Percentiles rank a stretch among this genome's conserved stretches.
Evolutionary conservation across 2,329 filamentous ascomycete species (phyloP).

Genomic region (Colletotrichum liriopes): DNA sequence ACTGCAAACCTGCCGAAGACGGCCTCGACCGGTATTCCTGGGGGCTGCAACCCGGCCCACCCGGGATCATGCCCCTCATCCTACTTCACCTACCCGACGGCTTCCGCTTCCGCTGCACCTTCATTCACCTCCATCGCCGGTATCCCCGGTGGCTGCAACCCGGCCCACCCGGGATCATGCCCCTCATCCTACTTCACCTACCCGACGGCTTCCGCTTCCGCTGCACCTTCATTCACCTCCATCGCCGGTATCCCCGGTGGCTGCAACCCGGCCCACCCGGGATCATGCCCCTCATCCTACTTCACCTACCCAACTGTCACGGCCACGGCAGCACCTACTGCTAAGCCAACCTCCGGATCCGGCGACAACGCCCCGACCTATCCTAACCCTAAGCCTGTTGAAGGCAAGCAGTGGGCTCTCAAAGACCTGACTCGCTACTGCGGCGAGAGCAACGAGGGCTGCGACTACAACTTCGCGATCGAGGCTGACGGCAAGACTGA

Average conservation of each 20-base stretch:
- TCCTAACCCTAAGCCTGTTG: constrained; percentile 13
- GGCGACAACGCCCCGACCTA: constrained; percentile 9
- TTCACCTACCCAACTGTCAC: constrained; percentile 18
- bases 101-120: constrained; percentile 16
- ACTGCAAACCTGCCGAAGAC: constrained; percentile 35
- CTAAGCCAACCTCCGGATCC: neutral
- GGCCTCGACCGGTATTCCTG: constrained; percentile 16
- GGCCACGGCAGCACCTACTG: constrained; percentile 14
- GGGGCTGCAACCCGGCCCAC: constrained; percentile 32
- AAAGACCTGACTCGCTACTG: constrained; percentile 36
- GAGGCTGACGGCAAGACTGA: constrained; percentile 27
- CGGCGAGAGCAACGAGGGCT: constrained; percentile 14
- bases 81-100: constrained; percentile 23
- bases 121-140: constrained; percentile 20
- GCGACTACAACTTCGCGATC: constrained; percentile 40
- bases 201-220: constrained; percentile 13
- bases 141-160: constrained; percentile 42
- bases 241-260: constrained; percentile 36
- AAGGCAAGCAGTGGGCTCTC: constrained; percentile 34
- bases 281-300: constrained; percentile 29
- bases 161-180: constrained; percentile 38
- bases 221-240: constrained; percentile 12
- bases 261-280: constrained; percentile 39
- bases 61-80: constrained; percentile 29
- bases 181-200: constrained; percentile 38